Percentiles rank a stretch among this genome's conserved stretches.
These are phyloP conservation scores for Asterionellopsis glacialis DNA, from an alignment of 108 stramenopile species.

Conservation along the genomic window DNA sequence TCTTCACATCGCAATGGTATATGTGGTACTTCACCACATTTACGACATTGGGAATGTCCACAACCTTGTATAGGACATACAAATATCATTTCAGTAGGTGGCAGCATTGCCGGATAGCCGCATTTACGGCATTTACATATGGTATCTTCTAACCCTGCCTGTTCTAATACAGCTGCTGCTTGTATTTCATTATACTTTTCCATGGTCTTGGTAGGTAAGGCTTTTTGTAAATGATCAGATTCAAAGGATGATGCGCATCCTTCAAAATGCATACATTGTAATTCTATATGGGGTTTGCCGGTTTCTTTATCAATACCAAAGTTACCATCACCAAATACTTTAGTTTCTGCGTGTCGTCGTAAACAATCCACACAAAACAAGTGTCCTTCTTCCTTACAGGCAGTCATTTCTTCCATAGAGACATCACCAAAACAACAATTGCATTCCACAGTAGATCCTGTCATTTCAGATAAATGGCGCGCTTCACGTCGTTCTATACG, in stretches of 20 bases:
- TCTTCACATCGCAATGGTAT: conserved; percentile 72
- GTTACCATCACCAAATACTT: conserved; percentile 67
- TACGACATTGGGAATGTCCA: conserved; percentile 63
- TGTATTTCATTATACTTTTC: conserved; percentile 81
- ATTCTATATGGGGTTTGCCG: conserved; percentile 39
- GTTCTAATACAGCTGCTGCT: conserved; percentile 37
- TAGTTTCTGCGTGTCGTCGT: conserved; percentile 53
- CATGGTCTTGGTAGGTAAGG: conserved; percentile 55
- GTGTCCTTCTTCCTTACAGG: conserved; percentile 68
- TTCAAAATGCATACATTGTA: conserved; percentile 64
- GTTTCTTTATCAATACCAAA: conserved; percentile 46
- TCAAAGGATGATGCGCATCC: conserved; percentile 69
- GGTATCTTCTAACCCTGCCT: conserved; percentile 33
- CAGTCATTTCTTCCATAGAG: conserved; percentile 71
- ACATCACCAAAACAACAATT: conserved; percentile 69
- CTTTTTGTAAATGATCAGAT: conserved; percentile 44
- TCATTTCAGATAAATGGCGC: conserved; percentile 11
- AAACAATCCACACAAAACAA: conserved; percentile 79
- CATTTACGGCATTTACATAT: conserved; percentile 71
- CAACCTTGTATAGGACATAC: conserved; percentile 64
- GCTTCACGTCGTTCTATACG: conserved; percentile 8
- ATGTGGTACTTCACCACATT: conserved; percentile 77
- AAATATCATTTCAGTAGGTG: conserved; percentile 41
- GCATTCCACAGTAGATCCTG: conserved; percentile 55
- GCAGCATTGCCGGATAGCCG: conserved; percentile 56